A percentile compares a stretch with the other conserved stretches of the same genome.
Conservation (phyloP, 192 early-diverging fungal species). For the Backusella parvicylindrica region DNA sequence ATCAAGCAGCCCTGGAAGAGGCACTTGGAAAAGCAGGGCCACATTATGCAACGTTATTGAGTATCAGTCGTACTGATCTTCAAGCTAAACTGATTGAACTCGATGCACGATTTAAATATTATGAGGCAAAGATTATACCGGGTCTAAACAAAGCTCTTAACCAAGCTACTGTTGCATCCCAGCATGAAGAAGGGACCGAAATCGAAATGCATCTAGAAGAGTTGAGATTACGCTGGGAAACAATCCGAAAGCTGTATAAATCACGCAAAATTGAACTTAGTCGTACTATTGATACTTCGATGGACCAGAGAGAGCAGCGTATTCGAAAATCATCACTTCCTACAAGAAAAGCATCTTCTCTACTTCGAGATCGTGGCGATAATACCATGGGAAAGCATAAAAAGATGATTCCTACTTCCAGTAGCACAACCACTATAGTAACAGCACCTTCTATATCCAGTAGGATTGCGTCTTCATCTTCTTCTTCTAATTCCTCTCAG, state of each 20-base stretch:
- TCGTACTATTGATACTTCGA: not conserved
- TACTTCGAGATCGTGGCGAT: slow-evolving; percentile 1
- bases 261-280: slow-evolving; percentile 1
- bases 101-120: slow-evolving; percentile 38
- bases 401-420: not conserved
- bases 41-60: slow-evolving; percentile 6
- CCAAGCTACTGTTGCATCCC: not conserved
- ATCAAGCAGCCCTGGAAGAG: slow-evolving; percentile 35
- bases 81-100: slow-evolving; percentile 38
- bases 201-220: slow-evolving; percentile 3
- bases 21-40: slow-evolving; percentile 24
- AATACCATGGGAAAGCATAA: not conserved
- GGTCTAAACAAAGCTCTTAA: not conserved
- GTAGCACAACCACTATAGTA: not conserved
- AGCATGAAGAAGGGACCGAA: not conserved
- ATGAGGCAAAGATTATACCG: slow-evolving; percentile 6
- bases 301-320: slow-evolving; percentile 4
- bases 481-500: not conserved
- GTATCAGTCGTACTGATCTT: slow-evolving; percentile 25
- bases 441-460: not conserved
- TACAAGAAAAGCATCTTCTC: slow-evolving; percentile 22
- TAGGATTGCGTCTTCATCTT: not conserved
- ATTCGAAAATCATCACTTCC: slow-evolving; percentile 25
- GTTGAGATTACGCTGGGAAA: slow-evolving; percentile 6
- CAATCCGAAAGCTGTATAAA: not conserved